These are phyloP conservation scores for Mortierella antarctica DNA, from an alignment of 192 early-diverging fungal species.

Conservation along the genomic window DNA sequence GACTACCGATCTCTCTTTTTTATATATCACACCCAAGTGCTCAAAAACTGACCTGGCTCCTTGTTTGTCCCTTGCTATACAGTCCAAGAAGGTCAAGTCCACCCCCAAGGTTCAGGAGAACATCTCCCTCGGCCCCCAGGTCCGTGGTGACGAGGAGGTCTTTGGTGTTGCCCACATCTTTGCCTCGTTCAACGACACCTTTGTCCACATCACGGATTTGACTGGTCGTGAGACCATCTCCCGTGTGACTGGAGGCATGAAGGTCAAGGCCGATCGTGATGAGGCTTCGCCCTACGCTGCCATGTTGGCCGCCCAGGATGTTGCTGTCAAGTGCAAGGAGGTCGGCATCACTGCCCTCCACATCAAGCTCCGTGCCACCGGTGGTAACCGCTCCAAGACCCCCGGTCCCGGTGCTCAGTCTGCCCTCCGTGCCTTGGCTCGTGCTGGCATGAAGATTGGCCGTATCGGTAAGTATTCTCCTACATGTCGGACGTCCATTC, in stretches of 20 bases:
- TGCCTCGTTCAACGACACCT: slow-evolving; percentile 99
- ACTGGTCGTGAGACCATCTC: slow-evolving; percentile 99
- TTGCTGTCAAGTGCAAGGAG: slow-evolving; percentile 98
- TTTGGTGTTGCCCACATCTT: slow-evolving; percentile 99
- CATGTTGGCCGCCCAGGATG: slow-evolving; percentile 99
- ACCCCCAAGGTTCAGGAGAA: slow-evolving; percentile 79
- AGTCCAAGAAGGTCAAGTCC: slow-evolving; percentile 77
- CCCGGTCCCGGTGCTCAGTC: slow-evolving; percentile 98
- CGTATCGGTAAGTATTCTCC: slow-evolving; percentile 72
- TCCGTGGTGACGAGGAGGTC: slow-evolving; percentile 97
- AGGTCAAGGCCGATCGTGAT: slow-evolving; percentile 99
- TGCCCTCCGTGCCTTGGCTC: slow-evolving; percentile 98
- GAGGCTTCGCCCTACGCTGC: slow-evolving; percentile 99
- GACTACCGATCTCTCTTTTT: too few species aligned
- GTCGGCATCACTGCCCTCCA: slow-evolving; percentile 99
- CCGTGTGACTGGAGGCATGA: slow-evolving; percentile 99
- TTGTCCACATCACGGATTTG: slow-evolving; percentile 99
- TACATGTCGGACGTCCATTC: slow-evolving; percentile 92
- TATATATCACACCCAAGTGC: too few species aligned
- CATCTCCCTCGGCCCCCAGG: slow-evolving; percentile 96
- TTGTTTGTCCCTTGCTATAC: background rate
- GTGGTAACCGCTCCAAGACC: slow-evolving; percentile 98
- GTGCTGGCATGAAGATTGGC: slow-evolving; percentile 97
- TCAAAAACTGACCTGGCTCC: background rate
- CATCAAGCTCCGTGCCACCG: slow-evolving; percentile 99